phyloP scores from a whole-genome alignment of 1,139 yeast genomes.

The Saccharomyces hybrid region DNA sequence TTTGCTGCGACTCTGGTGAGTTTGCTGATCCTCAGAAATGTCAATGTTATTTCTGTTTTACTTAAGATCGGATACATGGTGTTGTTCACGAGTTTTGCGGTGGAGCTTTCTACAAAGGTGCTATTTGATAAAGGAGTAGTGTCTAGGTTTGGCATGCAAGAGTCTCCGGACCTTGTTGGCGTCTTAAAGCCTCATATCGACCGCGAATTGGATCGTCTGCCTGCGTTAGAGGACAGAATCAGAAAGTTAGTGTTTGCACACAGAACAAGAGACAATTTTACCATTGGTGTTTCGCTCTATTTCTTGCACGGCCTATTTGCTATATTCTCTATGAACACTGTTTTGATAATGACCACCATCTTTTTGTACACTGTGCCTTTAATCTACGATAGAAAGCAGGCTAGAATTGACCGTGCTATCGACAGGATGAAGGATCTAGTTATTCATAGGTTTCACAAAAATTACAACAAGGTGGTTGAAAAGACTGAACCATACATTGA shows the following conservation, averaged over 20 bases:
- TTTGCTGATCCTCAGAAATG: constrained; percentile 48
- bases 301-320: constrained; percentile 64
- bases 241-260: constrained; percentile 10
- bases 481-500: background rate
- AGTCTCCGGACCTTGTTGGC: constrained; percentile 21
- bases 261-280: constrained; percentile 15
- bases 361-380: constrained; percentile 67
- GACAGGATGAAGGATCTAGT: constrained; percentile 42
- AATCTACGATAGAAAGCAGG: constrained; percentile 62
- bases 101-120: constrained; percentile 58
- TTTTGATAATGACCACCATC: constrained; percentile 49
- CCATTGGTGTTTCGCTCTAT: constrained; percentile 37
- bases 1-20: constrained; percentile 41
- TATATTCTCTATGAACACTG: constrained; percentile 61
- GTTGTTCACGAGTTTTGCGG: constrained; percentile 47
- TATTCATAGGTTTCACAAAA: background rate
- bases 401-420: constrained; percentile 68
- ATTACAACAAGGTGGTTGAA: background rate
- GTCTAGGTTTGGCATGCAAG: constrained; percentile 35
- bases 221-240: background rate
- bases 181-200: constrained; percentile 42
- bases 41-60: constrained; percentile 58
- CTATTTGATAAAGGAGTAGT: constrained; percentile 63
- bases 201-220: constrained; percentile 9
- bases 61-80: constrained; percentile 38